These are phyloP conservation scores for Phaseolus lunatus DNA, from an alignment of 306 rosid genomes.

Conservation along the genomic window DNA sequence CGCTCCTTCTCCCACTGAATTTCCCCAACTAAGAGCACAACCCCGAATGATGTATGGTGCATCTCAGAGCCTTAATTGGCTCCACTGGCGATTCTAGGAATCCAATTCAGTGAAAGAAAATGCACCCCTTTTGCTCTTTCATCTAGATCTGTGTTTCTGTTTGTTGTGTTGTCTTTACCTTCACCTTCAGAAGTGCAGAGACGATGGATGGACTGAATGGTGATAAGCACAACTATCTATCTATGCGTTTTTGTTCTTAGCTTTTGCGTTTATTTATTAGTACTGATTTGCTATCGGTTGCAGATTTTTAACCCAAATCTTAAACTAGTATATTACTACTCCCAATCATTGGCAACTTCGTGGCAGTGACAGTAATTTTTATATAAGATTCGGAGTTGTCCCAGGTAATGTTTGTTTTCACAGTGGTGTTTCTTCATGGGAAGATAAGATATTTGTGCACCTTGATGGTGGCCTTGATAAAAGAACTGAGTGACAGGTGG, in stretches of 20 bases:
- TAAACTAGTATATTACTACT: neutral
- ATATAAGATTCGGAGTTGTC: neutral
- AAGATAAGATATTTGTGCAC: neutral
- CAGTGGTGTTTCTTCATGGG: neutral
- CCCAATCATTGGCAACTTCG: constrained; percentile 41
- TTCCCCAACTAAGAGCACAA: constrained; percentile 50
- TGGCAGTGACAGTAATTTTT: constrained; percentile 10
- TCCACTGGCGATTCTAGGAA: neutral
- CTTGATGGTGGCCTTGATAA: neutral
- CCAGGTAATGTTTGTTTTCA: neutral
- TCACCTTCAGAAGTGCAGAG: neutral
- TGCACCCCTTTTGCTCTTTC: neutral
- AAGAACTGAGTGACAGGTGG: neutral
- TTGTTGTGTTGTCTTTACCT: neutral
- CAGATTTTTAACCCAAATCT: neutral
- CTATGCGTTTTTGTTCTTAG: neutral
- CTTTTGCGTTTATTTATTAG: neutral
- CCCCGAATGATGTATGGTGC: constrained; percentile 41
- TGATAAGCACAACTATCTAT: neutral
- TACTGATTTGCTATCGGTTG: neutral
- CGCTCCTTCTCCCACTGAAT: constrained; percentile 70
- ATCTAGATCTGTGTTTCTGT: neutral
- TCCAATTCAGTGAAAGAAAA: neutral
- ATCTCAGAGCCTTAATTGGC: constrained; percentile 57
- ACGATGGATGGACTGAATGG: neutral